Conservation (phyloP, 306 rosid genomes). For the Fagus sylvatica region DNA sequence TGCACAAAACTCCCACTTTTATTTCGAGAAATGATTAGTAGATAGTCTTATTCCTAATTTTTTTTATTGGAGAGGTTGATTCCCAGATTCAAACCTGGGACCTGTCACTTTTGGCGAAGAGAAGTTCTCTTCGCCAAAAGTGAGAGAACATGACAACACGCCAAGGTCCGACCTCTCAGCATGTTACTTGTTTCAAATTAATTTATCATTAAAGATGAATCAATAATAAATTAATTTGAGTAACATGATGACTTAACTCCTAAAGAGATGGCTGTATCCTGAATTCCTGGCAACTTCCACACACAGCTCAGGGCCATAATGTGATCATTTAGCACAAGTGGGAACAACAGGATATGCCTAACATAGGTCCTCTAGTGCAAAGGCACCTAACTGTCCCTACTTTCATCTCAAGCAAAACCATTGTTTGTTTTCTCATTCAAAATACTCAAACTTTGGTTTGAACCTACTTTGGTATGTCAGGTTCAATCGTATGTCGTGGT, state of each 20-base stretch:
- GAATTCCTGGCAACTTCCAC: conserved; percentile 26
- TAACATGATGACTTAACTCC: conserved; percentile 8
- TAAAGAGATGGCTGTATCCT: conserved; percentile 16
- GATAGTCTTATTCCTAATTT: no score
- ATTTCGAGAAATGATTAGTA: no score
- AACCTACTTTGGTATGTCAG: conserved; percentile 14
- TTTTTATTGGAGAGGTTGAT: no score
- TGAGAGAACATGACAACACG: no score
- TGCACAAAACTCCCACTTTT: no score
- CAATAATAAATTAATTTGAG: not conserved
- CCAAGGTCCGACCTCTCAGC: no score
- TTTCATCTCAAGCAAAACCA: conserved; percentile 32
- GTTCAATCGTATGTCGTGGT: not conserved
- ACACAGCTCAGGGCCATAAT: conserved; percentile 36
- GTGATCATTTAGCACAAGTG: conserved; percentile 24
- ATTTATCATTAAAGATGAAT: not conserved
- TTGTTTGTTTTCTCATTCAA: conserved; percentile 24
- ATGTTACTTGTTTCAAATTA: no score
- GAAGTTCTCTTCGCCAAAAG: no score
- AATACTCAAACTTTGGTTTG: conserved; percentile 4
- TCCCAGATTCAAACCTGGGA: no score
- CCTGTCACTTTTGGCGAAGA: no score
- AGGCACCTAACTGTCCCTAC: conserved; percentile 47
- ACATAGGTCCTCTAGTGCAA: conserved; percentile 34
- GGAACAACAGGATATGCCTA: conserved; percentile 39